Conservation (phyloP, 352 stramenopile genomes). For the Sclerospora graminicola region DNA sequence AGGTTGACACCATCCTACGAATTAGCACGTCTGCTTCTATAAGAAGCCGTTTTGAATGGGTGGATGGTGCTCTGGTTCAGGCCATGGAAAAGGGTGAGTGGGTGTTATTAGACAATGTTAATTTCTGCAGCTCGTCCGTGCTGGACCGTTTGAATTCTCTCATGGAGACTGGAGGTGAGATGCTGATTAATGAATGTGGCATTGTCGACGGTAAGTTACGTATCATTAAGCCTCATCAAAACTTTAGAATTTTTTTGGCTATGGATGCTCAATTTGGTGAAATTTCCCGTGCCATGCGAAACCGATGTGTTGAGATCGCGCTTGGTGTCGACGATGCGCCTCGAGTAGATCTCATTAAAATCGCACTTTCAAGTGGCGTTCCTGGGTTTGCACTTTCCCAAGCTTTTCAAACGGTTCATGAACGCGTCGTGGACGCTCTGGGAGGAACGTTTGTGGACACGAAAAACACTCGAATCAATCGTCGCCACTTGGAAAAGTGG, state of each 20-base stretch:
- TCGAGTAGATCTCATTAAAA: slow-evolving; percentile 55
- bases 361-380: slow-evolving; percentile 46
- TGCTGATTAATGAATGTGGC: slow-evolving; percentile 98
- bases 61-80: slow-evolving; percentile 96
- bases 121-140: slow-evolving; percentile 98
- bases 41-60: slow-evolving; percentile 93
- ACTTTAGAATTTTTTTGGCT: slow-evolving; percentile 98
- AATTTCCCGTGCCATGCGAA: slow-evolving; percentile 99
- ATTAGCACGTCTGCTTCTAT: slow-evolving; percentile 59
- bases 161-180: slow-evolving; percentile 94
- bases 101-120: slow-evolving; percentile 99
- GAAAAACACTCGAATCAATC: slow-evolving; percentile 39
- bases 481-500: slow-evolving; percentile 70
- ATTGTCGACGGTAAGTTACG: slow-evolving; percentile 85
- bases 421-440: slow-evolving; percentile 32
- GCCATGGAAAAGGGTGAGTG: slow-evolving; percentile 98
- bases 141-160: slow-evolving; percentile 99
- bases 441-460: slow-evolving; percentile 10
- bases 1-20: slow-evolving; percentile 31
- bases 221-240: slow-evolving; percentile 93
- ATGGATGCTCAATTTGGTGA: slow-evolving; percentile 96
- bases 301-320: slow-evolving; percentile 98
- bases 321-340: slow-evolving; percentile 38
- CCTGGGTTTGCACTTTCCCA: slow-evolving; percentile 52
- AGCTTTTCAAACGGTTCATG: slow-evolving; percentile 53